Percentiles rank a stretch among this genome's conserved stretches.
Conservation (phyloP, 2,329 filamentous ascomycete genomes). For the Chaetomiaceae sp. region DNA sequence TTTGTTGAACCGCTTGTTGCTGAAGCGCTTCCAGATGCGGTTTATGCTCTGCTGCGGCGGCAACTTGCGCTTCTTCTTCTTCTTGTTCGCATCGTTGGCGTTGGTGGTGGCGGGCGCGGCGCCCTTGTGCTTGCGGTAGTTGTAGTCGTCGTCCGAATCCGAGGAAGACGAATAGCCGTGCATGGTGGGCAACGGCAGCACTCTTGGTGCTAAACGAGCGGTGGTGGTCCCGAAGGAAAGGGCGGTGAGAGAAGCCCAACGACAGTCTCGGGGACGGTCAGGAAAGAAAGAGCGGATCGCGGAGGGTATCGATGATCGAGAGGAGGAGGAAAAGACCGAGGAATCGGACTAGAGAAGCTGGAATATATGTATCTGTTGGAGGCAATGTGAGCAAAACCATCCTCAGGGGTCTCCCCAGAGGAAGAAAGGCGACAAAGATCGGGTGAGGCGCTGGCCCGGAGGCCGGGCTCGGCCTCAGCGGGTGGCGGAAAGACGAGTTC, state of each 20-base stretch:
- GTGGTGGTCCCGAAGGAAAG: constrained; percentile 1
- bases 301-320: neutral
- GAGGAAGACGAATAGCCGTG: constrained; percentile 31
- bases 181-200: constrained; percentile 22
- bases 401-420: neutral
- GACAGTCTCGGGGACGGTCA: neutral
- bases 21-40: constrained; percentile 60
- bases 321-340: neutral
- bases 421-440: constrained; percentile 2
- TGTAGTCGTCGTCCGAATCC: constrained; percentile 29
- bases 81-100: constrained; percentile 40
- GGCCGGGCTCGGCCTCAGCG: constrained; percentile 14
- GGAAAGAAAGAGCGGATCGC: neutral
- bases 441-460: neutral
- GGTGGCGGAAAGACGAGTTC: constrained; percentile 16
- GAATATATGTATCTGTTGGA: constrained; percentile 8
- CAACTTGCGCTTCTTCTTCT: constrained; percentile 54
- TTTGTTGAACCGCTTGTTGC: constrained; percentile 59
- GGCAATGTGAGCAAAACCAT: constrained; percentile 9
- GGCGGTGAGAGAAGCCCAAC: constrained; percentile 1
- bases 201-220: constrained; percentile 4
- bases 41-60: constrained; percentile 64
- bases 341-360: too few species aligned
- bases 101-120: constrained; percentile 17
- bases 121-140: constrained; percentile 26